These are phyloP conservation scores for Saccharomycopsis sp. DNA, from an alignment of 805 yeast species.

Conservation along the genomic window DNA sequence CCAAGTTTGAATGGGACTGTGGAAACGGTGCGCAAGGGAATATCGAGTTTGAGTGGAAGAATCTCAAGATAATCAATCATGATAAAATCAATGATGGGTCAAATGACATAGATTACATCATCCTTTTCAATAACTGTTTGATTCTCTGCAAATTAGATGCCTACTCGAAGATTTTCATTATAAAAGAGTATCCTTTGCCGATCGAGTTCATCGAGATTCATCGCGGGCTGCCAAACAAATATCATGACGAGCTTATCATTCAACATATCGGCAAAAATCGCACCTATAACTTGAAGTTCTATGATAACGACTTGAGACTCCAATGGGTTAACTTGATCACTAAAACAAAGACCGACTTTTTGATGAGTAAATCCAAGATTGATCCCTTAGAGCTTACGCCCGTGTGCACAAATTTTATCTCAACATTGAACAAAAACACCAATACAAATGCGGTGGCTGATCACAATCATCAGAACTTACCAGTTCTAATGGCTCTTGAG, in stretches of 20 bases:
- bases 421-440: background rate
- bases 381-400: conserved; percentile 17
- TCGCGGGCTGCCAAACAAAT: background rate
- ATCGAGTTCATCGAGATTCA: conserved; percentile 17
- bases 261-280: conserved; percentile 14
- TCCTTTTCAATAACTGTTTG: conserved; percentile 19
- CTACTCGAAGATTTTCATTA: conserved; percentile 17
- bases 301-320: conserved; percentile 11
- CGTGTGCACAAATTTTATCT: conserved; percentile 11
- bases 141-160: conserved; percentile 19
- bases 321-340: conserved; percentile 17
- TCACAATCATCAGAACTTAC: conserved; percentile 7
- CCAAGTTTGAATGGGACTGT: conserved; percentile 16
- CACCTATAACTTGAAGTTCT: conserved; percentile 13
- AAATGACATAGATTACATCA: conserved; percentile 17
- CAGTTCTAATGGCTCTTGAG: conserved; percentile 12
- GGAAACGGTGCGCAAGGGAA: conserved; percentile 13
- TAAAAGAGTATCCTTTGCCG: conserved; percentile 20
- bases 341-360: conserved; percentile 15
- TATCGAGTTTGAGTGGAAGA: conserved; percentile 19
- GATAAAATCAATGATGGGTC: conserved; percentile 17
- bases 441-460: background rate
- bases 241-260: conserved; percentile 11
- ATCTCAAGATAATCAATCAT: conserved; percentile 15
- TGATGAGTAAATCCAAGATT: conserved; percentile 7